Evolutionary conservation across 2,329 filamentous ascomycete species (phyloP).

Genomic region (Aspergillus cejpii): DNA sequence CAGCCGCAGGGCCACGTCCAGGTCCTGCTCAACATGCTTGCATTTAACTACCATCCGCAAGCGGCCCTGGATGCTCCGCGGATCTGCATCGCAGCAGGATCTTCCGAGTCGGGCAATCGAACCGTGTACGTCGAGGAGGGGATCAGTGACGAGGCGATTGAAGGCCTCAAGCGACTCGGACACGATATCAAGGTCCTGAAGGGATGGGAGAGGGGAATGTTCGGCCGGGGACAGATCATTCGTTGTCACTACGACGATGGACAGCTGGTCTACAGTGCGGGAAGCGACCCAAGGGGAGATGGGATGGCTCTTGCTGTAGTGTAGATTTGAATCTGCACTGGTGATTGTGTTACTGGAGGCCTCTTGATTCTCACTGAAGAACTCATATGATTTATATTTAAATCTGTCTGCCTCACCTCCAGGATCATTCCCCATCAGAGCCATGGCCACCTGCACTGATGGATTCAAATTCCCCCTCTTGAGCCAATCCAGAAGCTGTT

Average conservation of each 20-base stretch:
- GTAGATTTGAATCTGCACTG: constrained; percentile 6
- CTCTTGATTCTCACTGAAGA: too few relatives aligned
- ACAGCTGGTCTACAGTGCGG: constrained; percentile 71
- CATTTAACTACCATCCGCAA: constrained; percentile 76
- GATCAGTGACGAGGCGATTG: constrained; percentile 60
- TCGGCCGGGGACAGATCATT: constrained; percentile 84
- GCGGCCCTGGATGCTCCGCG: constrained; percentile 83
- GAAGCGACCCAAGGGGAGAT: constrained; percentile 82
- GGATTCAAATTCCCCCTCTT: too few relatives aligned
- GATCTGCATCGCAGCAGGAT: constrained; percentile 75
- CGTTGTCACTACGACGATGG: constrained; percentile 69
- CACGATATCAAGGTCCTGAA: constrained; percentile 64
- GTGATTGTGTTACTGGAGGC: background rate
- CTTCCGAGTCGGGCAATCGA: constrained; percentile 55
- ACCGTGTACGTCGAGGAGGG: constrained; percentile 78
- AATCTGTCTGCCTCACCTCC: too few relatives aligned
- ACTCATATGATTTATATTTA: too few relatives aligned
- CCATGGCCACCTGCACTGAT: too few relatives aligned
- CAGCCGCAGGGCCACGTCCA: constrained; percentile 96
- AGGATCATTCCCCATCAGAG: too few relatives aligned
- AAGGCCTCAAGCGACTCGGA: constrained; percentile 61
- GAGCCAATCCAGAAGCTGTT: too few relatives aligned
- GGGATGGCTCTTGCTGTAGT: constrained; percentile 56
- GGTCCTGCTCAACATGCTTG: constrained; percentile 80
- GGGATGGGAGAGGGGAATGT: constrained; percentile 61